phyloP scores from a whole-genome alignment of 2,329 filamentous ascomycete genomes.

The Fusarium chlamydosporum region DNA sequence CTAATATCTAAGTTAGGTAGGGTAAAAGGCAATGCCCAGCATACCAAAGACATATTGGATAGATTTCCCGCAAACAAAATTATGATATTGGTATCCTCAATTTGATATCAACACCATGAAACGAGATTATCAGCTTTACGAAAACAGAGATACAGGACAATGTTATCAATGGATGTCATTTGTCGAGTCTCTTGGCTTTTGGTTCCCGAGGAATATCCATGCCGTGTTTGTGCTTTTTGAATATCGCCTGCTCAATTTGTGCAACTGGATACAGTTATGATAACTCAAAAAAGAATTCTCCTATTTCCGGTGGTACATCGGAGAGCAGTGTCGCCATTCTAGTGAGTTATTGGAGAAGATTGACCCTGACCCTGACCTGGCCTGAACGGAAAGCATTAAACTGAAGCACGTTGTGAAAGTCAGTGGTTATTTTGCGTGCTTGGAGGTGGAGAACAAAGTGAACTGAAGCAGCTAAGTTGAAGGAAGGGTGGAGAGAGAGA shows the following conservation, averaged over 20 bases:
- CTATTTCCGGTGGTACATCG: constrained; percentile 2
- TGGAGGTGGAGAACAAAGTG: constrained; percentile 31
- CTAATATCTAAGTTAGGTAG: not conserved
- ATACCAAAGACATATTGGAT: not conserved
- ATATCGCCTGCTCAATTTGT: constrained; percentile 1
- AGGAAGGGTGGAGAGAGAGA: constrained; percentile 16
- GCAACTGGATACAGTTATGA: constrained; percentile 5
- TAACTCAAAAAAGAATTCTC: constrained; percentile 3
- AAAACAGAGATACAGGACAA: not conserved
- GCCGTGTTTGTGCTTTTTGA: constrained; percentile 15
- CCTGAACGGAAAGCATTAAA: constrained; percentile 26
- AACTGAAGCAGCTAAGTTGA: constrained; percentile 31
- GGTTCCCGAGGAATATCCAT: constrained; percentile 13
- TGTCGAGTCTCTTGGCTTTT: not conserved
- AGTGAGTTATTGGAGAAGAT: constrained; percentile 16
- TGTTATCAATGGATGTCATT: not conserved
- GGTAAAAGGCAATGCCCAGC: not conserved
- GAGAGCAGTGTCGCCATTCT: constrained; percentile 7
- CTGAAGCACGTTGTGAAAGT: constrained; percentile 35
- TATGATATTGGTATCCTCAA: not conserved
- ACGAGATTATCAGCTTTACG: not conserved
- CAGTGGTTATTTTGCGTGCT: constrained; percentile 42
- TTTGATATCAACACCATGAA: not conserved
- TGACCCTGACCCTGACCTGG: constrained; percentile 5
- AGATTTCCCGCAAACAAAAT: not conserved